Conservation (phyloP, 805 yeast species). For the Diddensiella caesifluorescens region DNA sequence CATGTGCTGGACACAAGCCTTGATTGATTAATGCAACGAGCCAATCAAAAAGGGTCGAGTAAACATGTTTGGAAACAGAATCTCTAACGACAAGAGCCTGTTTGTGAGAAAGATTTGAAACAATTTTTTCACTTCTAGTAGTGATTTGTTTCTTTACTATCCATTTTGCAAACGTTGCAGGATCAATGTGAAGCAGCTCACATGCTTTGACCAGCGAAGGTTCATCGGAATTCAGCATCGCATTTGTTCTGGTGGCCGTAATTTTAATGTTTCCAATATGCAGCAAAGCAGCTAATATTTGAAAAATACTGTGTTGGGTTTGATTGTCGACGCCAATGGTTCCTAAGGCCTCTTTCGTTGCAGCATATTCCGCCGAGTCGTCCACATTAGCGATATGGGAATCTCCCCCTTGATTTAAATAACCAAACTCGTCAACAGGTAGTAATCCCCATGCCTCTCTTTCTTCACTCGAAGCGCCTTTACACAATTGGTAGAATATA, state of each 20-base stretch:
- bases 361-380: slow-evolving; percentile 71
- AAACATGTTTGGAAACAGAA: slow-evolving; percentile 93
- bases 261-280: slow-evolving; percentile 91
- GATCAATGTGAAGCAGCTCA: slow-evolving; percentile 74
- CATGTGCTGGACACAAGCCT: slow-evolving; percentile 73
- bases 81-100: slow-evolving; percentile 91
- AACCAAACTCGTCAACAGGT: slow-evolving; percentile 62
- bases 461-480: slow-evolving; percentile 52
- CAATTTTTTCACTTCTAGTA: slow-evolving; percentile 89
- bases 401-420: slow-evolving; percentile 85
- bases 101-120: slow-evolving; percentile 70
- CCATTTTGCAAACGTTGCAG: slow-evolving; percentile 79
- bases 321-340: slow-evolving; percentile 66
- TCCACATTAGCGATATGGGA: slow-evolving; percentile 67
- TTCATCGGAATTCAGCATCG: slow-evolving; percentile 77
- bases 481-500: slow-evolving; percentile 79
- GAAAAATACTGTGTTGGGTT: slow-evolving; percentile 64
- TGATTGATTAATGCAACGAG: slow-evolving; percentile 76
- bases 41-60: slow-evolving; percentile 94
- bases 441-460: slow-evolving; percentile 57
- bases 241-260: slow-evolving; percentile 77
- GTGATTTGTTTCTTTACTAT: slow-evolving; percentile 83
- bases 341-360: slow-evolving; percentile 68
- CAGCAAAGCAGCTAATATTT: slow-evolving; percentile 77
- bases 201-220: slow-evolving; percentile 79